Evolutionary conservation across 352 stramenopile species (phyloP).

Genomic region (Phytophthora hibernalis): DNA sequence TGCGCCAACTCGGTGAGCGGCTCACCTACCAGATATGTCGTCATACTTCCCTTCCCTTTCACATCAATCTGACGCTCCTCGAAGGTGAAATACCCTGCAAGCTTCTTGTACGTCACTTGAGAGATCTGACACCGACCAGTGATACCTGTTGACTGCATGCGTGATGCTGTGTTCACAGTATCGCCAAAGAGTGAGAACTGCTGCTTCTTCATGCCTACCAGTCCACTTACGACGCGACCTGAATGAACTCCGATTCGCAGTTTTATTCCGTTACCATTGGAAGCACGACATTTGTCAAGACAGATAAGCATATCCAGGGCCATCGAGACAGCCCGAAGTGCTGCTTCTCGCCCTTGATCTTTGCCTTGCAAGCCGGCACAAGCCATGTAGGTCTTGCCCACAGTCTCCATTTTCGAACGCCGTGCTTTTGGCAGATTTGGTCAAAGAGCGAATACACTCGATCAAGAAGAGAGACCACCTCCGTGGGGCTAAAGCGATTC

Average conservation of each 20-base stretch:
- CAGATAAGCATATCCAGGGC: conserved; percentile 78
- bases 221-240: conserved; percentile 85
- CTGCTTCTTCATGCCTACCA: conserved; percentile 93
- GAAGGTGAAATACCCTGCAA: conserved; percentile 77
- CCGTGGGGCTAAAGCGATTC: conserved; percentile 73
- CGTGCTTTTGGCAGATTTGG: conserved; percentile 90
- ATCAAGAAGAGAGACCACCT: conserved; percentile 89
- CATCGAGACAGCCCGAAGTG: conserved; percentile 77
- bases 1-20: conserved; percentile 69
- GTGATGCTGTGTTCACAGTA: conserved; percentile 90
- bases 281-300: conserved; percentile 74
- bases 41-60: conserved; percentile 90
- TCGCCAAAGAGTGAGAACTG: conserved; percentile 95
- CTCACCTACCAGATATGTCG: conserved; percentile 81
- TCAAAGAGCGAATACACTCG: conserved; percentile 94
- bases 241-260: conserved; percentile 93
- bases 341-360: conserved; percentile 74
- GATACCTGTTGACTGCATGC: conserved; percentile 91
- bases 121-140: conserved; percentile 84
- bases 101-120: conserved; percentile 85
- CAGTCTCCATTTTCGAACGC: conserved; percentile 94
- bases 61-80: conserved; percentile 84
- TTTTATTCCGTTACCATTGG: conserved; percentile 86
- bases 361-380: conserved; percentile 88
- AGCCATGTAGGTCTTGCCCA: conserved; percentile 93